These are phyloP conservation scores for Falciphora oryzae DNA, from an alignment of 2,329 filamentous ascomycete species.

Conservation along the genomic window DNA sequence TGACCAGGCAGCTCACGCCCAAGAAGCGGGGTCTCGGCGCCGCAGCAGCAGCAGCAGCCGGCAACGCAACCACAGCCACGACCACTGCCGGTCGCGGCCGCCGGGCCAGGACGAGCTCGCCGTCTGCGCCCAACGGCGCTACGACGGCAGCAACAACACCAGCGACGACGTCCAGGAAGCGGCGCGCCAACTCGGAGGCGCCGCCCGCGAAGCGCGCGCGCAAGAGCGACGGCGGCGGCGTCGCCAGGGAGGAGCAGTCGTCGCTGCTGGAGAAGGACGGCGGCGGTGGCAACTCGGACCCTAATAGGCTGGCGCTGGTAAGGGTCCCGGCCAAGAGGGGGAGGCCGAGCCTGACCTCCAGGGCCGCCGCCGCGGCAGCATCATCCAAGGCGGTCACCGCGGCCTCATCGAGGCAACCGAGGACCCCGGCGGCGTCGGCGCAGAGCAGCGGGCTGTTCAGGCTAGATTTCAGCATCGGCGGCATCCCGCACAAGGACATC, in stretches of 20 bases:
- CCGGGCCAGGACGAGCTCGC: not conserved
- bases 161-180: not conserved
- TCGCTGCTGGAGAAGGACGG: constrained; percentile 16
- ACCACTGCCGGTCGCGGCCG: not conserved
- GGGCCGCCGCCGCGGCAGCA: too few relatives aligned
- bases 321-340: constrained; percentile 17
- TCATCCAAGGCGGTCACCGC: too few relatives aligned
- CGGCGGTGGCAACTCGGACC: not conserved
- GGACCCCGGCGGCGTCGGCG: too few relatives aligned
- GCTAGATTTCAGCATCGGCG: not conserved
- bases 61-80: not conserved
- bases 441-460: not conserved
- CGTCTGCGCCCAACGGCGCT: too few relatives aligned
- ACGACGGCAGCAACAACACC: not conserved
- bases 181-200: not conserved
- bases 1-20: not conserved
- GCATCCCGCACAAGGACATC: not conserved
- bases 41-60: not conserved
- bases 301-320: not conserved
- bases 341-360: not conserved
- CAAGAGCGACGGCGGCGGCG: constrained; percentile 23
- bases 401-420: not conserved
- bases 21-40: not conserved
- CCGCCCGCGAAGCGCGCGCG: constrained; percentile 1
- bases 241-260: constrained; percentile 12